Evolutionary conservation across 2,329 filamentous ascomycete species (phyloP).

Genomic region (Sphaerostilbella broomeana): DNA sequence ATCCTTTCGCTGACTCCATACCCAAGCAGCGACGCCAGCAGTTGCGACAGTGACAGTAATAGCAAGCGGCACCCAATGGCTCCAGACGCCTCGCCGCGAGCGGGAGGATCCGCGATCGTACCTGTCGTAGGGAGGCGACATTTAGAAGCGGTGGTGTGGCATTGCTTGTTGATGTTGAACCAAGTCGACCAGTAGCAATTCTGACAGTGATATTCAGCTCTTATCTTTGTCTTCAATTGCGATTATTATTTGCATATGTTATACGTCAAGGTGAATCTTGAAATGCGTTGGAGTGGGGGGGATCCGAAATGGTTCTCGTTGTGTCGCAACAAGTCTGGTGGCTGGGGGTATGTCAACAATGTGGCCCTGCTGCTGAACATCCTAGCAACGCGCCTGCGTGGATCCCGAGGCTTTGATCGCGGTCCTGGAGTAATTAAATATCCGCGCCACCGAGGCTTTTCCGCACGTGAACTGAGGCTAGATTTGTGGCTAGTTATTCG

Average conservation of each 20-base stretch:
- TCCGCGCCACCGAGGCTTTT: conserved; percentile 13
- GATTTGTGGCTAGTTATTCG: not conserved
- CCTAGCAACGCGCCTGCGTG: conserved; percentile 20
- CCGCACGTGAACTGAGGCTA: conserved; percentile 9
- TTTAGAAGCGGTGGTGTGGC: conserved; percentile 35
- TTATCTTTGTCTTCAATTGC: not conserved
- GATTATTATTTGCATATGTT: not conserved
- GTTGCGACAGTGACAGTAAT: conserved; percentile 84
- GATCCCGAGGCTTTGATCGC: conserved; percentile 30
- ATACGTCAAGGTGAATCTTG: not conserved
- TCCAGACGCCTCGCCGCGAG: conserved; percentile 58
- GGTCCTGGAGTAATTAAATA: conserved; percentile 11
- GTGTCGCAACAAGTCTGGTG: conserved; percentile 17
- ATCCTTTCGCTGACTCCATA: conserved; percentile 82
- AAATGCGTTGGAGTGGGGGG: conserved; percentile 13
- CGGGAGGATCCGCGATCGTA: conserved; percentile 49
- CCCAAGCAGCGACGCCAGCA: conserved; percentile 80
- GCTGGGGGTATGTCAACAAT: conserved; percentile 20
- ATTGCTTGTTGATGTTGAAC: conserved; percentile 21
- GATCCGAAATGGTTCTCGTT: too few relatives aligned
- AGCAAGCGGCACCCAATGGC: conserved; percentile 84
- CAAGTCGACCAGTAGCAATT: conserved; percentile 1
- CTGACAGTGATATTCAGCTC: not conserved
- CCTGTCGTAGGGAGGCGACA: conserved; percentile 57
- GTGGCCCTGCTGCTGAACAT: conserved; percentile 13